phyloP scores from a whole-genome alignment of 2,329 filamentous ascomycete genomes.

The Fusarium graminum region DNA sequence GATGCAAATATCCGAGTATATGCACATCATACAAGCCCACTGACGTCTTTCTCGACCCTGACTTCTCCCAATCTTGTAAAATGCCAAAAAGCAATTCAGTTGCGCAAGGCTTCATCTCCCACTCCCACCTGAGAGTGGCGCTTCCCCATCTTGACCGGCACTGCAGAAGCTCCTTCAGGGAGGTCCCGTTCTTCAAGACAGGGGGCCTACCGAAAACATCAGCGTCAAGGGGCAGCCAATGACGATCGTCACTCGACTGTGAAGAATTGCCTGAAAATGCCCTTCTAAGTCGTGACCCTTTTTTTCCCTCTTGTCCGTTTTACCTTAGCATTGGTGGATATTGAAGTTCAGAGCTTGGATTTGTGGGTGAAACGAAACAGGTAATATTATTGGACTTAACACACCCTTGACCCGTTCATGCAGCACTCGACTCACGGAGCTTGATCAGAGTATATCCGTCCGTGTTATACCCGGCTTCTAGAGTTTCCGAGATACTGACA shows the following conservation, averaged over 20 bases:
- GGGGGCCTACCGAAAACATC: constrained; percentile 9
- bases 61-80: too few species aligned
- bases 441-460: constrained; percentile 21
- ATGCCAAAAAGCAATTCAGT: background rate
- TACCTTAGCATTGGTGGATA: constrained; percentile 1
- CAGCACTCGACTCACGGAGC: constrained; percentile 1
- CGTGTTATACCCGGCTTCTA: constrained; percentile 34
- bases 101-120: constrained; percentile 2
- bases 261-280: constrained; percentile 1
- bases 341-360: constrained; percentile 13
- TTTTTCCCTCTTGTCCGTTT: background rate
- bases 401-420: constrained; percentile 23
- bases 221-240: constrained; percentile 20
- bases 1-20: background rate
- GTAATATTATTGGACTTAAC: constrained; percentile 16
- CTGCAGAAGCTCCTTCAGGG: constrained; percentile 4
- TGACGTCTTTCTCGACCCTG: background rate
- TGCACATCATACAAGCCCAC: background rate
- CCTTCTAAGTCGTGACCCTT: background rate
- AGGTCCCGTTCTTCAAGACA: constrained; percentile 9
- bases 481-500: constrained; percentile 8
- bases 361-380: constrained; percentile 39
- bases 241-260: constrained; percentile 25
- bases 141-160: constrained; percentile 5
- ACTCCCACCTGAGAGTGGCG: constrained; percentile 18